Conservation (phyloP, 805 yeast genomes). For the Schizosaccharomyces osmophilus region DNA sequence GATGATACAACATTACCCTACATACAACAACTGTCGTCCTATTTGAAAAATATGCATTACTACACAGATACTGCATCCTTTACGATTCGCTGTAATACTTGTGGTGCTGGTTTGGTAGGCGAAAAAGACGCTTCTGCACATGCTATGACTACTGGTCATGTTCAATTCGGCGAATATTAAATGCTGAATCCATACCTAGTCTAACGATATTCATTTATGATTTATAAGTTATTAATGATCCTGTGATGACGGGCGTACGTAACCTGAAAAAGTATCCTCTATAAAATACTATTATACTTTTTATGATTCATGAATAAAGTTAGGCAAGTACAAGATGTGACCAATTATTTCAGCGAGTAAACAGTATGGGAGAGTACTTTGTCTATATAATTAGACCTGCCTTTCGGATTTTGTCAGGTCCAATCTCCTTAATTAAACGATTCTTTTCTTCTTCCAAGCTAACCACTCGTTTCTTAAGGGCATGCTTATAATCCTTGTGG, state of each 20-base stretch:
- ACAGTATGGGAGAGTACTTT: too few relatives aligned
- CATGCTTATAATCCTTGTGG: not conserved
- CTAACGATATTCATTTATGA: not conserved
- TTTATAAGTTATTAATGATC: not conserved
- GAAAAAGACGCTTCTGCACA: conserved; percentile 42
- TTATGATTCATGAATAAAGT: too few relatives aligned
- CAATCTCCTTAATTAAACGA: not conserved
- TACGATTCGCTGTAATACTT: conserved; percentile 30
- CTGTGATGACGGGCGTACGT: not conserved
- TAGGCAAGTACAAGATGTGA: too few relatives aligned
- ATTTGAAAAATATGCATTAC: conserved; percentile 28
- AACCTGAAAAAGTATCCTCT: too few relatives aligned
- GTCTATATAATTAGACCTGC: not conserved
- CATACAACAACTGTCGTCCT: conserved; percentile 16
- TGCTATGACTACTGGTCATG: conserved; percentile 37
- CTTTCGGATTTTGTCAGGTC: not conserved
- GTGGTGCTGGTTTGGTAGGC: conserved; percentile 29
- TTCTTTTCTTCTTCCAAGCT: not conserved
- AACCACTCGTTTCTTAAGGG: not conserved
- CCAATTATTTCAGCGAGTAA: too few relatives aligned
- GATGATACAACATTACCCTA: not conserved
- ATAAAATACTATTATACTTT: too few relatives aligned
- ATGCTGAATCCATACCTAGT: not conserved
- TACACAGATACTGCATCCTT: conserved; percentile 42
- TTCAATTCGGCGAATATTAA: conserved; percentile 29